A percentile compares a stretch with the other conserved stretches of the same genome.
These are phyloP conservation scores for Salix caprea DNA, from an alignment of 345 rosid genomes.

Conservation along the genomic window DNA sequence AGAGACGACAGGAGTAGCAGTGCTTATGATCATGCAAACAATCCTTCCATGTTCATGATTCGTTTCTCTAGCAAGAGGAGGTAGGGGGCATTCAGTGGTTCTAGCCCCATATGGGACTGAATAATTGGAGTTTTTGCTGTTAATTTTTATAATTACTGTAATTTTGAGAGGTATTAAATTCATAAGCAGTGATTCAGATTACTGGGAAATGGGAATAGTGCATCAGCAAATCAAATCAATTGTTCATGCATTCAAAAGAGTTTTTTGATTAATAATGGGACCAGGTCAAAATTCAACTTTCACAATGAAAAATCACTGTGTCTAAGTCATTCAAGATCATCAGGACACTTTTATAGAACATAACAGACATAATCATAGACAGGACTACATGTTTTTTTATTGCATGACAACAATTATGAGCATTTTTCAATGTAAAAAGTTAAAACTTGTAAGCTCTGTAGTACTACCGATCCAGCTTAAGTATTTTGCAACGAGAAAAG, in stretches of 20 bases:
- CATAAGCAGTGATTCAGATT: not conserved
- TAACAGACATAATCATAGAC: conserved; percentile 36
- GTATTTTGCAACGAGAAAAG: not conserved
- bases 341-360: conserved; percentile 19
- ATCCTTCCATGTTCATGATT: conserved; percentile 9
- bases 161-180: not conserved
- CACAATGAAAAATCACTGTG: conserved; percentile 15
- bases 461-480: not conserved
- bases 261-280: not conserved
- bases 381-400: conserved; percentile 29
- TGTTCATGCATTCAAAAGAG: conserved; percentile 4
- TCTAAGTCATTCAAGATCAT: conserved; percentile 19
- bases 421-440: not conserved
- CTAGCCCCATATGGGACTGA: not conserved
- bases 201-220: not conserved
- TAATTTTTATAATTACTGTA: not conserved
- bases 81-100: not conserved
- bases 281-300: conserved; percentile 23
- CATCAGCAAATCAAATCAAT: not conserved
- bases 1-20: not conserved
- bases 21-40: not conserved
- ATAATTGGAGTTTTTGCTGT: conserved; percentile 7
- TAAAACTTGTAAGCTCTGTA: not conserved
- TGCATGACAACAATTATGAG: conserved; percentile 29
- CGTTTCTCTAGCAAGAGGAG: not conserved